Evolutionary conservation across 208 protist species (phyloP).

Genomic region (Leishmania aethiopica): DNA sequence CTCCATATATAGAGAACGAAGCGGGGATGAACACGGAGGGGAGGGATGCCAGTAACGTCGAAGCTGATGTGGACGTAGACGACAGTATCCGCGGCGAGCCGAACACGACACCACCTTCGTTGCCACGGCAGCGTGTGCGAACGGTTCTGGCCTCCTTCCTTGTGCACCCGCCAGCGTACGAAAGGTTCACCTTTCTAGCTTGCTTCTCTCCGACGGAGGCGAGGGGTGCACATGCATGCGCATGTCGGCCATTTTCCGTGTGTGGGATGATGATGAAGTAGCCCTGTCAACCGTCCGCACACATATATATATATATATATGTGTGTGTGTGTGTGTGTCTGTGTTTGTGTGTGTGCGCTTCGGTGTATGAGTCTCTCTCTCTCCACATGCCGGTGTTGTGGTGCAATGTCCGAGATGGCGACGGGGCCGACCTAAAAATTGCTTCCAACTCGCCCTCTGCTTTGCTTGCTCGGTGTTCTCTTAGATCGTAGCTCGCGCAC

Average conservation of each 20-base stretch:
- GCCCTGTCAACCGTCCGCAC: background rate
- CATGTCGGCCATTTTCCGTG: background rate
- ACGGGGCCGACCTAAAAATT: background rate
- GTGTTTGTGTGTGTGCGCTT: background rate
- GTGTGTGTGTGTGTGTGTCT: too few species aligned
- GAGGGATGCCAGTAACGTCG: background rate
- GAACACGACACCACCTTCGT: background rate
- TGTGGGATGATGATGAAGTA: background rate
- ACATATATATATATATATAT: too few species aligned
- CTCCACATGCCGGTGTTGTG: background rate
- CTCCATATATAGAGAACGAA: background rate
- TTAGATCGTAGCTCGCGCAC: too few species aligned
- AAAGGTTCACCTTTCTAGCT: background rate
- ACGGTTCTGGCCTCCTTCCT: conserved; percentile 11
- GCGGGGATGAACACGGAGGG: background rate
- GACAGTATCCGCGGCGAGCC: background rate
- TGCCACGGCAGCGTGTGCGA: conserved; percentile 17
- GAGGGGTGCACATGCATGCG: background rate
- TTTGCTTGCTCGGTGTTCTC: background rate
- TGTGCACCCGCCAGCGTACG: conserved; percentile 5
- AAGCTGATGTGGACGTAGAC: background rate
- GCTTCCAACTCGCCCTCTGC: background rate
- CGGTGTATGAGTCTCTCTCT: too few species aligned
- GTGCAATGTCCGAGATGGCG: background rate
- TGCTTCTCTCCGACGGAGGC: background rate